These are phyloP conservation scores for Umbelopsis ramanniana DNA, from an alignment of 192 early-diverging fungal genomes.

Conservation along the genomic window DNA sequence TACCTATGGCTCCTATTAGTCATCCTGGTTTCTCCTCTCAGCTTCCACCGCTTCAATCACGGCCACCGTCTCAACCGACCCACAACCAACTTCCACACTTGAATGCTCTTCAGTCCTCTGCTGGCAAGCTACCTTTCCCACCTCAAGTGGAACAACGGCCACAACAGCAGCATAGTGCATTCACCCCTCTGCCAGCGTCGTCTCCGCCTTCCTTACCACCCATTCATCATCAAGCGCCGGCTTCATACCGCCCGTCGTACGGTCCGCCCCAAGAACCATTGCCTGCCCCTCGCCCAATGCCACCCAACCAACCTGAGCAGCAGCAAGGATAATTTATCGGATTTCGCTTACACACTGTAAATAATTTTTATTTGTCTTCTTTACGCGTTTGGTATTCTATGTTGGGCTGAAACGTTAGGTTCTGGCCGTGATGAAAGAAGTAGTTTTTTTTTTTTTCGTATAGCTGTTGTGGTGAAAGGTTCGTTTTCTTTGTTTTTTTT, in stretches of 20 bases:
- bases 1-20: neutral
- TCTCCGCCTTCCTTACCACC: neutral
- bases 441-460: too few relatives aligned
- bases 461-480: neutral
- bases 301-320: neutral
- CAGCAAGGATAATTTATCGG: neutral
- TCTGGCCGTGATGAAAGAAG: too few relatives aligned
- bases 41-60: constrained; percentile 13
- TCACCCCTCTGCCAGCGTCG: neutral
- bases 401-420: too few relatives aligned
- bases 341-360: neutral
- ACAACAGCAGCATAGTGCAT: constrained; percentile 1
- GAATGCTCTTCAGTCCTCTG: neutral
- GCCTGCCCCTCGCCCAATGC: neutral
- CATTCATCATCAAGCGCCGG: neutral
- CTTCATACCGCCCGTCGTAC: neutral
- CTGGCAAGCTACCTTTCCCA: neutral
- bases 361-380: constrained; percentile 6
- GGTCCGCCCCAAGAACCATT: neutral
- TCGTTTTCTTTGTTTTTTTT: neutral
- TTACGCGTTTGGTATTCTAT: neutral
- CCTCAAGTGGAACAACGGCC: neutral
- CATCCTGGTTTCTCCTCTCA: neutral
- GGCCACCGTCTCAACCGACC: neutral
- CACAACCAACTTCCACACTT: constrained; percentile 11